Percentiles rank a stretch among this genome's conserved stretches.
Conservation (phyloP, 768 basidiomycete genomes). For the Rhizopogon sp. region DNA sequence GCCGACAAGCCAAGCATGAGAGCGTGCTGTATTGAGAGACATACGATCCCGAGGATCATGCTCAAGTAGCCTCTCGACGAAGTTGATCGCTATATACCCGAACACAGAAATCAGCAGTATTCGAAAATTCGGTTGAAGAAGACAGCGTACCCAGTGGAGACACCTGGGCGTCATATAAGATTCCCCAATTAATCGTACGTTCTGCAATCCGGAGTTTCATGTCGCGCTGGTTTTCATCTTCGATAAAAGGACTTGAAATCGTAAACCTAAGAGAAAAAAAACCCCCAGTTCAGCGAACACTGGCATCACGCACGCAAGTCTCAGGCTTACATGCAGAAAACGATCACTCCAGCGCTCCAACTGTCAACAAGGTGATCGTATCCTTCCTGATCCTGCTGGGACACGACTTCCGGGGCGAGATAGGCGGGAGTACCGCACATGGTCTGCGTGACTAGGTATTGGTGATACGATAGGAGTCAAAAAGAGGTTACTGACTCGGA, state of each 20-base stretch:
- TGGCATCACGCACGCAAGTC: neutral
- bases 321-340: constrained; percentile 78
- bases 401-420: constrained; percentile 89
- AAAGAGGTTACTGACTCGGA: constrained; percentile 46
- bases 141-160: constrained; percentile 41
- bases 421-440: constrained; percentile 98
- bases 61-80: constrained; percentile 63
- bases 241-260: constrained; percentile 74
- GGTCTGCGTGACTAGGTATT: constrained; percentile 41
- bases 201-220: constrained; percentile 56
- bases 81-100: constrained; percentile 54
- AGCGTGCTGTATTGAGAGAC: constrained; percentile 60
- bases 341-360: constrained; percentile 94
- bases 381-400: constrained; percentile 53
- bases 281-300: constrained; percentile 5
- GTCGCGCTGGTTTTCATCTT: constrained; percentile 57
- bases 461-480: neutral
- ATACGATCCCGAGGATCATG: constrained; percentile 63
- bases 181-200: constrained; percentile 59
- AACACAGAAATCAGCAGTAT: constrained; percentile 3
- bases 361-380: constrained; percentile 91
- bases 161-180: constrained; percentile 35
- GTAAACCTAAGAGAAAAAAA: constrained; percentile 56
- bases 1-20: constrained; percentile 69
- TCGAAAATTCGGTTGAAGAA: neutral